These are phyloP conservation scores for Gossypium aridum DNA, from an alignment of 441 rosid species.

Conservation along the genomic window DNA sequence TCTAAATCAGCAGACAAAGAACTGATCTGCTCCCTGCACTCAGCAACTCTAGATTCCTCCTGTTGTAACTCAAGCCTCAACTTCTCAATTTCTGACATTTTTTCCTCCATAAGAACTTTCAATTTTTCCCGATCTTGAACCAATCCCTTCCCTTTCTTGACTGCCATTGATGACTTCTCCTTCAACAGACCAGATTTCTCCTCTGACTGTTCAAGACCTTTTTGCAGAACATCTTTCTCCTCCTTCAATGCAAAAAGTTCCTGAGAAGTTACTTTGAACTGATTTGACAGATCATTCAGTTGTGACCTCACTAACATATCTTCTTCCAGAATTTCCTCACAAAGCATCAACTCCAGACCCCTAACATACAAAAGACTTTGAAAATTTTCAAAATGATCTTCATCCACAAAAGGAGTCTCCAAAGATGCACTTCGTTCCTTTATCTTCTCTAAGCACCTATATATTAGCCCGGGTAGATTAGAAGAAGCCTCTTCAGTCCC, in stretches of 20 bases:
- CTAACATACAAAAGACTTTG: slow-evolving; percentile 63
- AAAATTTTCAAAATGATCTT: slow-evolving; percentile 48
- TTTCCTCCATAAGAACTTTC: slow-evolving; percentile 60
- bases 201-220: slow-evolving; percentile 70
- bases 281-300: slow-evolving; percentile 31
- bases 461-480: slow-evolving; percentile 36
- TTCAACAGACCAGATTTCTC: slow-evolving; percentile 70
- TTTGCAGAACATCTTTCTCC: slow-evolving; percentile 51
- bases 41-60: slow-evolving; percentile 41
- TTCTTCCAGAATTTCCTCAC: slow-evolving; percentile 57
- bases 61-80: slow-evolving; percentile 51
- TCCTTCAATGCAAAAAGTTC: slow-evolving; percentile 45
- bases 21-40: slow-evolving; percentile 46
- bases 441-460: slow-evolving; percentile 53
- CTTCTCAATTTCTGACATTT: slow-evolving; percentile 58
- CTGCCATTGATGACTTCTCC: slow-evolving; percentile 87
- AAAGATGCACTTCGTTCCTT: slow-evolving; percentile 38
- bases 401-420: slow-evolving; percentile 27
- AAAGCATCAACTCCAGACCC: slow-evolving; percentile 54
- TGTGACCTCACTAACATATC: slow-evolving; percentile 44
- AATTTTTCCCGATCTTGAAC: slow-evolving; percentile 77
- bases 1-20: slow-evolving; percentile 47
- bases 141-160: slow-evolving; percentile 92
- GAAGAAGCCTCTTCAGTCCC: slow-evolving; percentile 26
- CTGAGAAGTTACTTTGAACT: slow-evolving; percentile 32